Evolutionary conservation across 768 basidiomycete species (phyloP).

Genomic region (Suillus decipiens): DNA sequence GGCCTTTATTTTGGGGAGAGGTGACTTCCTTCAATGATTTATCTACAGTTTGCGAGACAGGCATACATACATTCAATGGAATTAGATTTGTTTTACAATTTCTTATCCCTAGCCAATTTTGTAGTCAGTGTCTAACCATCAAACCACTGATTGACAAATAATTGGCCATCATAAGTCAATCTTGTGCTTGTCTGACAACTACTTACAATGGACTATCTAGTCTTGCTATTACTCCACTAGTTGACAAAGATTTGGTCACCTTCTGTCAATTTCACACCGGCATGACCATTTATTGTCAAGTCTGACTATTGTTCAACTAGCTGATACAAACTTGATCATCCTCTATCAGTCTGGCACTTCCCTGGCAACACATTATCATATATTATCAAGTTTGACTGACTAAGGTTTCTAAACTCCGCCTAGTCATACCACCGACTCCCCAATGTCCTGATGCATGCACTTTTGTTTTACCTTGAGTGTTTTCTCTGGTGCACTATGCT

Average conservation of each 20-base stretch:
- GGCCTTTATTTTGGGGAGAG: no score
- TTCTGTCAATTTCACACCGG: neutral
- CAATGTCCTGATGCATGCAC: conserved; percentile 2
- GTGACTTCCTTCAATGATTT: no score
- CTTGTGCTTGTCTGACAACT: neutral
- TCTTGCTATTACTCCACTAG: neutral
- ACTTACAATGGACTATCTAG: neutral
- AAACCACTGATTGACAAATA: neutral
- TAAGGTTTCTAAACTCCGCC: conserved; percentile 1
- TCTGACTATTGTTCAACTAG: neutral
- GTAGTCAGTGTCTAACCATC: no score
- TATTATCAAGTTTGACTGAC: neutral
- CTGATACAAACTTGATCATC: neutral
- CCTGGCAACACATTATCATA: neutral
- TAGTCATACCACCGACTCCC: neutral
- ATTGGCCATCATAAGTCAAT: neutral
- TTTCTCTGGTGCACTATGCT: no score
- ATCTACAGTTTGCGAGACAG: no score
- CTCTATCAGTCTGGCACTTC: neutral
- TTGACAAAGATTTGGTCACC: neutral
- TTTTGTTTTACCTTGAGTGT: no score
- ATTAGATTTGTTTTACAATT: no score
- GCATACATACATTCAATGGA: no score
- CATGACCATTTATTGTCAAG: neutral
- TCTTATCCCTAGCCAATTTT: no score